Evolutionary conservation across 805 yeast species (phyloP).

Genomic region (Ogataea pini): DNA sequence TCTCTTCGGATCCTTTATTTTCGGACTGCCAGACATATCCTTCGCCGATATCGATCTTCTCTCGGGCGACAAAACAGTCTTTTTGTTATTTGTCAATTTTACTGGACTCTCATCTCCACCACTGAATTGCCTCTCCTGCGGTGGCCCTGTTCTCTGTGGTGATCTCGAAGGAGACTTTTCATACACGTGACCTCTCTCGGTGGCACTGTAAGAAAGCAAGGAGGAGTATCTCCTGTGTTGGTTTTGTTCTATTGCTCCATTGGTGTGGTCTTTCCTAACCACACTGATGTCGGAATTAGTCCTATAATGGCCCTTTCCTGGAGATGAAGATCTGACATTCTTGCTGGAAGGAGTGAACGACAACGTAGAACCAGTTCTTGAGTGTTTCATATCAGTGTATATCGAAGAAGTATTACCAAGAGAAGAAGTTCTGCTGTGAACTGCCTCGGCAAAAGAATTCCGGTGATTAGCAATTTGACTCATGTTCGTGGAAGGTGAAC

Average conservation of each 20-base stretch:
- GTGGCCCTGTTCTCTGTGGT: constrained; percentile 10
- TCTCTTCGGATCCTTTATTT: constrained; percentile 37
- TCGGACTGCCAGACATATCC: constrained; percentile 33
- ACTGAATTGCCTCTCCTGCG: constrained; percentile 15
- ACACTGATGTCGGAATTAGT: constrained; percentile 44
- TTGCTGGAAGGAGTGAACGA: constrained; percentile 26
- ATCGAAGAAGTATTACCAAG: constrained; percentile 39
- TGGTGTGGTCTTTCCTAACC: constrained; percentile 25
- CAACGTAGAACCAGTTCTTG: constrained; percentile 38
- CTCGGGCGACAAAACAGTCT: constrained; percentile 31
- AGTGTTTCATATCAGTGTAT: constrained; percentile 43
- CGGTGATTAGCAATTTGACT: constrained; percentile 10
- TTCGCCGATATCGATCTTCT: constrained; percentile 56
- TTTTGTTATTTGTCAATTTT: constrained; percentile 17
- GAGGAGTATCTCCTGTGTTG: constrained; percentile 64
- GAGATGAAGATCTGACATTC: constrained; percentile 22
- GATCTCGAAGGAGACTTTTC: constrained; percentile 20
- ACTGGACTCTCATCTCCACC: constrained; percentile 18
- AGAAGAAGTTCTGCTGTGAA: constrained; percentile 32
- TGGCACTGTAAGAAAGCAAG: constrained; percentile 44
- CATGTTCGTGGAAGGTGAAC: background rate
- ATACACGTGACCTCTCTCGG: constrained; percentile 26
- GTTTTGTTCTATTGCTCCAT: constrained; percentile 39
- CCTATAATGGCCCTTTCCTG: constrained; percentile 40
- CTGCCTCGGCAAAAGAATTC: constrained; percentile 14